Conservation (phyloP, 495 filamentous ascomycete genomes). For the Penicillium arizonense region DNA sequence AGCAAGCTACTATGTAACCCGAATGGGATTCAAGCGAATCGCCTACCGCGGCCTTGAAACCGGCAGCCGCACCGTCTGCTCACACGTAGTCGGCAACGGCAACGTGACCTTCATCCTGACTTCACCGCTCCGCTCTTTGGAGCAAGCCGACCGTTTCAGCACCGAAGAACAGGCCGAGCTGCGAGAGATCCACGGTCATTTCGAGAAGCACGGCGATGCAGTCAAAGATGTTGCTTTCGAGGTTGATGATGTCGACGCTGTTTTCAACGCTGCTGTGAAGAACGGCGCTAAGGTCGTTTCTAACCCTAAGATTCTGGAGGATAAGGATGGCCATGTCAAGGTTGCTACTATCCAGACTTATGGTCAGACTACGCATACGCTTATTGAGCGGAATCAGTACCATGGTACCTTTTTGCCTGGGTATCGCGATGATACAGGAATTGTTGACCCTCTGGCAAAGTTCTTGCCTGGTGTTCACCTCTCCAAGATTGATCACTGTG, state of each 20-base stretch:
- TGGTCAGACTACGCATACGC: slow-evolving; percentile 87
- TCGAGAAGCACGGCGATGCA: slow-evolving; percentile 80
- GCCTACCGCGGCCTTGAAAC: slow-evolving; percentile 89
- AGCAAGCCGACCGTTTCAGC: slow-evolving; percentile 40
- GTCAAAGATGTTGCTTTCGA: slow-evolving; percentile 92
- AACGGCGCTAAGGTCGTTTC: slow-evolving; percentile 67
- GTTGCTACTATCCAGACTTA: slow-evolving; percentile 81
- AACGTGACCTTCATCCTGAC: slow-evolving; percentile 79
- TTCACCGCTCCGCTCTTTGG: slow-evolving; percentile 68
- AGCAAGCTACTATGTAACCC: slow-evolving; percentile 78
- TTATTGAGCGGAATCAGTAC: slow-evolving; percentile 68
- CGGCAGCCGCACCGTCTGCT: slow-evolving; percentile 69
- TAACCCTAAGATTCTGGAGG: slow-evolving; percentile 46
- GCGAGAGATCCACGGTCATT: slow-evolving; percentile 69
- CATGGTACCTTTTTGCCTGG: slow-evolving; percentile 77
- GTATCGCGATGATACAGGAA: slow-evolving; percentile 51
- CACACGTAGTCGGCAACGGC: slow-evolving; percentile 78
- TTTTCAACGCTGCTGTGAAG: slow-evolving; percentile 66
- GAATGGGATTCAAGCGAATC: slow-evolving; percentile 76
- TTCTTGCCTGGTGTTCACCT: slow-evolving; percentile 62
- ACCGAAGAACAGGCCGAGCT: slow-evolving; percentile 60
- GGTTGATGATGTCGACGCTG: slow-evolving; percentile 76
- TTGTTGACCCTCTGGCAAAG: slow-evolving; percentile 46
- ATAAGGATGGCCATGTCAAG: slow-evolving; percentile 54
- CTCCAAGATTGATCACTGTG: slow-evolving; percentile 83